Base-by-base conservation (phyloP, 768 basidiomycete species). In the Podaxis sp. region DNA sequence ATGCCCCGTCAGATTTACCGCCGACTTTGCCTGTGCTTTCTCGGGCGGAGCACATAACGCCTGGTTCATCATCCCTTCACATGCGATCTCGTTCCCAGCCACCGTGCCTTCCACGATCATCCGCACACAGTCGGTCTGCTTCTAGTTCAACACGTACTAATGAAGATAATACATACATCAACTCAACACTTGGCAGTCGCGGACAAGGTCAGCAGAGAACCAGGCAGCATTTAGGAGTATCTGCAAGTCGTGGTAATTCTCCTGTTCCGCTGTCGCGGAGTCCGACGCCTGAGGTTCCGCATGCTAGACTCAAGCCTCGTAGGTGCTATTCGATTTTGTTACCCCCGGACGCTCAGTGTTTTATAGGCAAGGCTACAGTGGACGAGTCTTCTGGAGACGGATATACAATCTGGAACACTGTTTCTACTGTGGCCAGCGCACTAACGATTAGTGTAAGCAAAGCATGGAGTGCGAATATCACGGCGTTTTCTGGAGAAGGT, bases 391-490 rank as follows among this genome's bases (percentile, higher is more conserved):
- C 52, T 10, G 59, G 52, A 37, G 59, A 55, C 36, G 59, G 52
- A 48, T 61, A 61, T 37, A 21, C 77, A 7, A 67, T 86, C 25
- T 88, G 88, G 88, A 78, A 74, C 61, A 78, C 79, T 38, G 81
- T 87, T 7, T 76, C 84, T n/a, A 73, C 74, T 23, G 81, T 79
- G 14, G 83, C 86, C 2, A 79, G 75, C 61, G 76, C 71, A 3
- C 71, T 88, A 23, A 84, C 81, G 1, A 76, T 86, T 55, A 84
- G 77, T 66, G 82, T 87, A 2, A 79, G 78, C 68, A 81, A 82
- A 66, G 83, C 84, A 25, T 85, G 83, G 82, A 73, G 80, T 27
- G 62, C 73, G 9, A 81, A 79, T 51, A 68, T 83, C 18, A 64
- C 69, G 18, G 69, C 73, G 16, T 69, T 68, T 55, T 67, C 74